Evolutionary conservation across 179 eudicot genomes (phyloP).

Genomic region (Dionaea muscipula): DNA sequence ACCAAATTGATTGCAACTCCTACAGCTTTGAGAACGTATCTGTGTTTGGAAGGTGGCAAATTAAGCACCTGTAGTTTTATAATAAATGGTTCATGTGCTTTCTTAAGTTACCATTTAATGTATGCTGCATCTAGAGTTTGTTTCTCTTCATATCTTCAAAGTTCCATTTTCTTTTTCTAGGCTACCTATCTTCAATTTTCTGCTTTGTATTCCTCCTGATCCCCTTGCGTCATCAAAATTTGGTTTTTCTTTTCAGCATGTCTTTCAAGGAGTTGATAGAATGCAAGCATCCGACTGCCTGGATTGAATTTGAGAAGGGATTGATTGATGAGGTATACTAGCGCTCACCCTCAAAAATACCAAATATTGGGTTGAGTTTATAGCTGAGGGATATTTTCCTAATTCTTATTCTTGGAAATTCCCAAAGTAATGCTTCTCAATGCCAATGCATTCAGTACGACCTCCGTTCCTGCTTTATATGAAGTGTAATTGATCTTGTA

Average conservation of each 20-base stretch:
- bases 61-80: too few species aligned
- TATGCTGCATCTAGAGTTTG: too few species aligned
- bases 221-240: constrained; percentile 9
- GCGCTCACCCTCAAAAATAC: too few species aligned
- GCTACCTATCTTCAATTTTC: background rate
- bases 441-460: too few species aligned
- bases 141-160: constrained; percentile 7
- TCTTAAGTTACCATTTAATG: constrained; percentile 12
- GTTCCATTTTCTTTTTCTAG: background rate
- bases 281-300: constrained; percentile 84
- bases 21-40: too few species aligned
- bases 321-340: constrained; percentile 62
- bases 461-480: too few species aligned
- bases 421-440: too few species aligned
- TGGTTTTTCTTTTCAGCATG: constrained; percentile 44
- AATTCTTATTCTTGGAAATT: too few species aligned
- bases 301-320: constrained; percentile 89
- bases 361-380: background rate
- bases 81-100: too few species aligned
- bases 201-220: background rate
- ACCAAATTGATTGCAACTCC: too few species aligned
- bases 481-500: too few species aligned
- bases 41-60: too few species aligned
- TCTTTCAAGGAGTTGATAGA: constrained; percentile 73
- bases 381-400: background rate